These are phyloP conservation scores for Elasticomyces elasticus DNA, from an alignment of 495 filamentous ascomycete genomes.

Conservation along the genomic window DNA sequence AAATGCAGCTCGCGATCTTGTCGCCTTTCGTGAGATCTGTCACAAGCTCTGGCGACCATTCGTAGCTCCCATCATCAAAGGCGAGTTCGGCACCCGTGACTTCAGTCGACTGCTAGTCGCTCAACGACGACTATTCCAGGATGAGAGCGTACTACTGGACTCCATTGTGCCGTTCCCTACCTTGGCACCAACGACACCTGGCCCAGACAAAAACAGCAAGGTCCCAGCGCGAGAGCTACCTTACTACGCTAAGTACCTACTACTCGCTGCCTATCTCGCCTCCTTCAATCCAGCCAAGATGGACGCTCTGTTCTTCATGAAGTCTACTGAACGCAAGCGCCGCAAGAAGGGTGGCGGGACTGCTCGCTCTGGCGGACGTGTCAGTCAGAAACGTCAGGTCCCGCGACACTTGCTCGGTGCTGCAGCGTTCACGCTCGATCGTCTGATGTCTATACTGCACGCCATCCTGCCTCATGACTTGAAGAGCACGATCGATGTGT, in stretches of 20 bases:
- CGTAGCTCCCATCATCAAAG: constrained; percentile 52
- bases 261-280: constrained; percentile 82
- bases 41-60: constrained; percentile 60
- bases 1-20: constrained; percentile 53
- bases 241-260: constrained; percentile 69
- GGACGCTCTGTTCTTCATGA: constrained; percentile 78
- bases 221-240: constrained; percentile 43
- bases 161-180: constrained; percentile 37
- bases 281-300: constrained; percentile 73
- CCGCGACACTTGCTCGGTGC: constrained; percentile 59
- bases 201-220: background rate
- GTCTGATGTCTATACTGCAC: constrained; percentile 78
- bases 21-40: constrained; percentile 48
- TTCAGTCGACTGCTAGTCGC: constrained; percentile 72
- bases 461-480: constrained; percentile 61
- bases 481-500: constrained; percentile 42
- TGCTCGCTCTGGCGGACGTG: constrained; percentile 14
- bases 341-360: constrained; percentile 35
- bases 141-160: constrained; percentile 61
- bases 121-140: constrained; percentile 64
- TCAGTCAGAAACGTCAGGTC: constrained; percentile 37
- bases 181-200: background rate
- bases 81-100: constrained; percentile 59
- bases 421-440: constrained; percentile 76
- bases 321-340: constrained; percentile 51